These are phyloP conservation scores for Alnus rubra DNA, from an alignment of 306 rosid species.

Conservation along the genomic window DNA sequence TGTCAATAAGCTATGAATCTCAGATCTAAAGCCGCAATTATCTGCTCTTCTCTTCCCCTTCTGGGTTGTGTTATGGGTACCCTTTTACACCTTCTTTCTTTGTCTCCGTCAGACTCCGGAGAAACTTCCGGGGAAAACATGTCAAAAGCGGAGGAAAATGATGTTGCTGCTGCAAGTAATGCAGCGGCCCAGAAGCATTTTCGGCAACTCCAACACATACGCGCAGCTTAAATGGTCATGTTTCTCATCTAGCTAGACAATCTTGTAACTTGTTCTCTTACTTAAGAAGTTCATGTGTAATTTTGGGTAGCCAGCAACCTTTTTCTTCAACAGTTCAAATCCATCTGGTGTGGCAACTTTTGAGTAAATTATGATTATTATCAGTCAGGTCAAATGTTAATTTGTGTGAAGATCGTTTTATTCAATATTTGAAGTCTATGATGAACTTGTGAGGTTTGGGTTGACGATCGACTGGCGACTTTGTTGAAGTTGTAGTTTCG, in stretches of 20 bases:
- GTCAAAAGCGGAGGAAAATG: neutral
- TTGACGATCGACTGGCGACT: too few relatives aligned
- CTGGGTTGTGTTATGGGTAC: constrained; percentile 23
- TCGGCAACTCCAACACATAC: constrained; percentile 30
- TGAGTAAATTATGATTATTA: too few relatives aligned
- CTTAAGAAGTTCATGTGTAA: too few relatives aligned
- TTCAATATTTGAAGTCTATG: too few relatives aligned
- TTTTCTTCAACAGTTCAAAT: too few relatives aligned
- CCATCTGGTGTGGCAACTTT: too few relatives aligned
- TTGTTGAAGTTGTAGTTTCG: too few relatives aligned
- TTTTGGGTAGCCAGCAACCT: neutral
- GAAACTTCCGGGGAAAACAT: neutral
- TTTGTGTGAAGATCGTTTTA: too few relatives aligned
- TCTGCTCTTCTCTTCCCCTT: constrained; percentile 29
- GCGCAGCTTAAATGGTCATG: neutral
- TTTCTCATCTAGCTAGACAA: too few relatives aligned
- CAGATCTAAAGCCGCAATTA: constrained; percentile 9
- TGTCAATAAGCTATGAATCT: constrained; percentile 11
- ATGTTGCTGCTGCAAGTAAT: constrained; percentile 10
- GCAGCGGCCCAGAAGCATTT: constrained; percentile 33
- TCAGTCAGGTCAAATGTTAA: too few relatives aligned
- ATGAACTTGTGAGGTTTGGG: neutral
- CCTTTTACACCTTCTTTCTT: constrained; percentile 13
- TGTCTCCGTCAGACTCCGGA: neutral
- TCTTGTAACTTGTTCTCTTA: too few relatives aligned